Percentiles rank a stretch among this genome's conserved stretches.
These are phyloP conservation scores for Eimeria maxima DNA, from an alignment of 169 alveolate genomes.

Conservation along the genomic window DNA sequence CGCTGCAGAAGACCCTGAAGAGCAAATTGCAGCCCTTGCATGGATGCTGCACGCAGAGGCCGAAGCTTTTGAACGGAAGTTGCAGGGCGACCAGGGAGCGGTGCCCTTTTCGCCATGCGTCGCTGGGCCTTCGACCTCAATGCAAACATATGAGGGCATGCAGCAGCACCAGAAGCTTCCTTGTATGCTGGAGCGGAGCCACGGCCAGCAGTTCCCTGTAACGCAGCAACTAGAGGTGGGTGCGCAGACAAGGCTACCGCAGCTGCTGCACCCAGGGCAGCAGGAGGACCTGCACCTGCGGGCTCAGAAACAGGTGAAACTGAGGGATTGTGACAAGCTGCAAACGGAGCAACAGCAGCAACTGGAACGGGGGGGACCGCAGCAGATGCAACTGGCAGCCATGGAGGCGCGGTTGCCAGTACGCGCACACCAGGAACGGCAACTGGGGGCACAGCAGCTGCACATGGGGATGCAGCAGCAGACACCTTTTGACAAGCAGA, in stretches of 20 bases:
- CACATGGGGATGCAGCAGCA: constrained; percentile 14
- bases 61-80: not conserved
- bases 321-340: not conserved
- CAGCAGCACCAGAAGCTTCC: not conserved
- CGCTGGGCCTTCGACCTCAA: not conserved
- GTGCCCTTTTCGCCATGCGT: not conserved
- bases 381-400: not conserved
- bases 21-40: not conserved
- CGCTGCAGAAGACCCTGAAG: not conserved
- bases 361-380: not conserved
- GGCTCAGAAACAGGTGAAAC: not conserved
- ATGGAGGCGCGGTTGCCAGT: no score
- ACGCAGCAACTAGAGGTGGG: not conserved
- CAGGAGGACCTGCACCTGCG: not conserved
- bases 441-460: not conserved
- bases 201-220: not conserved
- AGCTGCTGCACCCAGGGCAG: not conserved
- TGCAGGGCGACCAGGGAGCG: not conserved
- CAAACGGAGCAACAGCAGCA: not conserved
- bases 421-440: not conserved
- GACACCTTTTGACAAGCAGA: not conserved
- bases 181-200: not conserved
- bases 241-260: not conserved
- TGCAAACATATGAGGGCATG: not conserved
- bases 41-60: not conserved